Base-by-base conservation (phyloP, 768 basidiomycete species). In the Rubroboletus pulcherrimus region DNA sequence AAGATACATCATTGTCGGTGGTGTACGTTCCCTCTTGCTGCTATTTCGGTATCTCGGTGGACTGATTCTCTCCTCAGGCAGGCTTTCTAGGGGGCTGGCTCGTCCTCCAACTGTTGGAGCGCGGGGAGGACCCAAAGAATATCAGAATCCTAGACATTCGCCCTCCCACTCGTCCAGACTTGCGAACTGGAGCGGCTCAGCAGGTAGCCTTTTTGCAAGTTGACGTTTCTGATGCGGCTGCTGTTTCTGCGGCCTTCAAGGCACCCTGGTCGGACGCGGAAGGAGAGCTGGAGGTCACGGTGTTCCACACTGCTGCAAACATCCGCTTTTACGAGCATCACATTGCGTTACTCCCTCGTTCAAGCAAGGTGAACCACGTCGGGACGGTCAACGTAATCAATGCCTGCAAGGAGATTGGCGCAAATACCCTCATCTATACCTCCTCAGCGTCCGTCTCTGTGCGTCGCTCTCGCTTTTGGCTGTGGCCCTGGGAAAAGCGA, bases 1-100 rank as follows among this genome's bases (percentile, higher is more conserved):
- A 53, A 76, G 83, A 47, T 91, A 91, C 66, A 88, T 91, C 55
- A 77, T 91, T 5, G 78, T 87, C 37, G 89, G 89, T 53, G 89
- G 89, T 61, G 87, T 87, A 65, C 58, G 81, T 79, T 42, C 39
- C 21, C 7, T 29, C 7, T 31, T 15, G 14, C 7, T 49, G 26
- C 31, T 49, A 39, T 43, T 9, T 11, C 10, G 1, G 5, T 44
- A 14, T 3, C 29, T 33, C 37, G 6, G 30, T n/a, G 19, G 24
- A 10, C 49, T 49, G 26, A 60, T 37, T 35, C 1, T 49, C 11
- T 30, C 26, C 29, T 45, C 34, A 89, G 88, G 81, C 83, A 5
- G 89, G 89, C 1, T 89, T 90, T 56, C 69, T 90, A 4, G 89
- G 89, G 12, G 86, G 87, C 7, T 91, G 89, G 89, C 84, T 91